A percentile compares a stretch with the other conserved stretches of the same genome.
These are phyloP conservation scores for Helianthus annuus DNA, from an alignment of 129 eudicot genomes.

Conservation along the genomic window HanXRQr2.0-SUNRISE NC_035436.2:179298495-179298994, in stretches of 20 bases:
- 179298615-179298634: not conserved
- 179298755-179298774: slow-evolving; percentile 84
- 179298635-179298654: slow-evolving; percentile 14
- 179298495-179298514: too few relatives aligned
- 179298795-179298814: slow-evolving; percentile 3
- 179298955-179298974: slow-evolving; percentile 63
- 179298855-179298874: slow-evolving; percentile 73
- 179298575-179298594: not conserved
- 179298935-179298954: slow-evolving; percentile 68
- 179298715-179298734: slow-evolving; percentile 68
- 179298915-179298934: slow-evolving; percentile 81
- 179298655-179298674: slow-evolving; percentile 73
- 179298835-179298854: not conserved
- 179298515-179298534: too few relatives aligned
- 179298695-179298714: slow-evolving; percentile 82
- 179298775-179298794: not conserved
- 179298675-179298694: slow-evolving; percentile 85
- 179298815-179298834: not conserved
- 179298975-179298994: slow-evolving; percentile 8
- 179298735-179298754: slow-evolving; percentile 76
- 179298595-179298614: not conserved
- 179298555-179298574: not conserved
- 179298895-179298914: slow-evolving; percentile 94
- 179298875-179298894: slow-evolving; percentile 81
- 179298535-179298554: not conserved